These are phyloP conservation scores for Stentor roeselii DNA, from an alignment of 73 alveolate species.

Conservation along the genomic window DNA sequence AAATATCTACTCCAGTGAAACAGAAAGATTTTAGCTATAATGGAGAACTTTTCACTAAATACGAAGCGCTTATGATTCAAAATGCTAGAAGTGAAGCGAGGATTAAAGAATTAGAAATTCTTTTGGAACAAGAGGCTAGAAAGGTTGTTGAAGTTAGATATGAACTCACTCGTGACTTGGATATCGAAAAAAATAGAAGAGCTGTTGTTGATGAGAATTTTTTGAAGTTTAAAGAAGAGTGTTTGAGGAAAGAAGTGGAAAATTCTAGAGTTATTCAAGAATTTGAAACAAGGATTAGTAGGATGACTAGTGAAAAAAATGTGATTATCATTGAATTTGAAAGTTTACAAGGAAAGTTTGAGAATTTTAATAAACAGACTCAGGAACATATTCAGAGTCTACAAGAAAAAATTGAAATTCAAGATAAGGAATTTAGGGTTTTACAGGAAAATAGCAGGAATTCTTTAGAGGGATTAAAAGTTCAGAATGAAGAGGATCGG, in stretches of 20 bases:
- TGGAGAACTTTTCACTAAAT: conserved; percentile 49
- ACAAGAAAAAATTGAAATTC: conserved; percentile 38
- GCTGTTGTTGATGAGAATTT: conserved; percentile 33
- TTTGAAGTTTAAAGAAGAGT: conserved; percentile 41
- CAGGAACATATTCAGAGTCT: conserved; percentile 32
- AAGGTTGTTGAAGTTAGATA: conserved; percentile 19
- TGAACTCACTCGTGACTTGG: conserved; percentile 44
- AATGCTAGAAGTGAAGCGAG: conserved; percentile 45
- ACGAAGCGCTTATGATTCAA: conserved; percentile 45
- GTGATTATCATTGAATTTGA: conserved; percentile 33
- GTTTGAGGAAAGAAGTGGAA: conserved; percentile 37
- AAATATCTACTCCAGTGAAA: no score
- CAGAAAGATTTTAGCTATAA: no score
- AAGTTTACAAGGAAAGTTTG: conserved; percentile 29
- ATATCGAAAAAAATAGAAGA: conserved; percentile 46
- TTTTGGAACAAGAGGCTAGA: conserved; percentile 40
- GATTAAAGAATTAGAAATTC: conserved; percentile 34
- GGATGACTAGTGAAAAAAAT: conserved; percentile 30
- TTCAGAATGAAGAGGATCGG: conserved; percentile 25
- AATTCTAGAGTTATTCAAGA: conserved; percentile 31
- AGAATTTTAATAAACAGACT: conserved; percentile 11
- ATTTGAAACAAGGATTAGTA: conserved; percentile 31
- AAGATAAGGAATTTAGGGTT: conserved; percentile 30
- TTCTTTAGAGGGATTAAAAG: conserved; percentile 27
- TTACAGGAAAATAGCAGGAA: conserved; percentile 38